Percentiles rank a stretch among this genome's conserved stretches.
These are phyloP conservation scores for Trichoderma asperellum DNA, from an alignment of 2,329 filamentous ascomycete genomes.

Conservation along the genomic window DNA sequence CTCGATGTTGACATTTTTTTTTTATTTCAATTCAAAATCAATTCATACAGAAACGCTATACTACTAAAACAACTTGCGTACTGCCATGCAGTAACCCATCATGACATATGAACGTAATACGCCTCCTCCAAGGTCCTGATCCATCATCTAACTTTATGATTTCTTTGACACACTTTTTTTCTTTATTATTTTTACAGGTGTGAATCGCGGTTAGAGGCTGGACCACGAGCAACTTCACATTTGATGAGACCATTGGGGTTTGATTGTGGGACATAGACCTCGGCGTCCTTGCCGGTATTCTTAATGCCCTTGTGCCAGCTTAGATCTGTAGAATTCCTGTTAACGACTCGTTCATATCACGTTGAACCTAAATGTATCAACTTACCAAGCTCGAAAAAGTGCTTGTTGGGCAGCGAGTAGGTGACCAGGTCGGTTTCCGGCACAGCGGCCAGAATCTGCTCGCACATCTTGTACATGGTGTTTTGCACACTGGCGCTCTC, in stretches of 20 bases:
- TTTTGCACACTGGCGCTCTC: conserved; percentile 91
- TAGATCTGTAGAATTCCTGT: conserved; percentile 62
- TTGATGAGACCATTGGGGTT: conserved; percentile 95
- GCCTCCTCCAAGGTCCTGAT: not conserved
- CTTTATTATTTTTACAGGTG: conserved; percentile 6
- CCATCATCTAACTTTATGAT: not conserved
- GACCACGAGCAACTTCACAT: conserved; percentile 74
- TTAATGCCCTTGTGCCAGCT: conserved; percentile 95
- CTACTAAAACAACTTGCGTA: not conserved
- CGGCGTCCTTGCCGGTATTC: conserved; percentile 94
- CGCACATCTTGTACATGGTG: conserved; percentile 99
- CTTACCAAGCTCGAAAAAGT: conserved; percentile 95
- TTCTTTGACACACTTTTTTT: not conserved
- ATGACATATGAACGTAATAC: not conserved
- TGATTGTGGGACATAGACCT: conserved; percentile 92
- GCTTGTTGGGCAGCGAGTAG: conserved; percentile 94
- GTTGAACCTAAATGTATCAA: conserved; percentile 12
- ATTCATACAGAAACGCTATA: conserved; percentile 17
- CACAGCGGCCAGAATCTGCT: conserved; percentile 77
- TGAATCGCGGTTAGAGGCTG: not conserved
- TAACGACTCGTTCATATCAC: not conserved
- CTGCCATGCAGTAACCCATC: not conserved
- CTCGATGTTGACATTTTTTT: not conserved
- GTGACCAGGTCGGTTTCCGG: conserved; percentile 73
- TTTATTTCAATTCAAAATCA: not conserved